Conservation (phyloP, 768 basidiomycete species). For the Scleroderma citrinum region DNA sequence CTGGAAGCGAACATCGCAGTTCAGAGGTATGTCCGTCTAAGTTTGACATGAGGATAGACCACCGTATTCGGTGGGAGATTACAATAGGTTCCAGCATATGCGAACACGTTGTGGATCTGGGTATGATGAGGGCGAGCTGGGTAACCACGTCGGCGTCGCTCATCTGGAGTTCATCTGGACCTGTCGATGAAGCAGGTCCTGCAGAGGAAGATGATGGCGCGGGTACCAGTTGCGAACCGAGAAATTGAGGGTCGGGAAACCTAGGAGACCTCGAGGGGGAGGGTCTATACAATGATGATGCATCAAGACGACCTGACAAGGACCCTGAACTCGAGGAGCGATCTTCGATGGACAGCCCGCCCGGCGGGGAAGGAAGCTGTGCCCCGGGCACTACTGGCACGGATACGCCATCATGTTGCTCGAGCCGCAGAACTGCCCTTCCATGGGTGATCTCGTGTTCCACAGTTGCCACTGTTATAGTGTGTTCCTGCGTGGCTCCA, state of each 20-base stretch:
- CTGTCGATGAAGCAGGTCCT: constrained; percentile 2
- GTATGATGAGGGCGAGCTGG: constrained; percentile 54
- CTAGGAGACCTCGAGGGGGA: constrained; percentile 13
- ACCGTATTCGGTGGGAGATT: constrained; percentile 74
- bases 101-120: constrained; percentile 57
- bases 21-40: constrained; percentile 90
- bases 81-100: constrained; percentile 71
- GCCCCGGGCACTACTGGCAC: constrained; percentile 5
- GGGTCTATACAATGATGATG: constrained; percentile 8
- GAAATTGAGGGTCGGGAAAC: constrained; percentile 5
- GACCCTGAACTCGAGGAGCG: constrained; percentile 13
- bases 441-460: constrained; percentile 69
- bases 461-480: constrained; percentile 51
- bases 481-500: constrained; percentile 52
- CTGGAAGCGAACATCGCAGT: constrained; percentile 87
- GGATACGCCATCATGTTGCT: constrained; percentile 8
- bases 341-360: constrained; percentile 12
- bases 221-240: background rate
- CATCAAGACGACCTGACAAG: constrained; percentile 7
- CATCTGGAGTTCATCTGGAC: constrained; percentile 17
- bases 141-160: constrained; percentile 50
- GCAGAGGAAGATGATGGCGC: background rate
- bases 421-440: constrained; percentile 35
- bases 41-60: constrained; percentile 77
- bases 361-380: constrained; percentile 7